These are phyloP conservation scores for Apostasia shenzhenica DNA, from an alignment of 106 monocot species.

Conservation along the genomic window DNA sequence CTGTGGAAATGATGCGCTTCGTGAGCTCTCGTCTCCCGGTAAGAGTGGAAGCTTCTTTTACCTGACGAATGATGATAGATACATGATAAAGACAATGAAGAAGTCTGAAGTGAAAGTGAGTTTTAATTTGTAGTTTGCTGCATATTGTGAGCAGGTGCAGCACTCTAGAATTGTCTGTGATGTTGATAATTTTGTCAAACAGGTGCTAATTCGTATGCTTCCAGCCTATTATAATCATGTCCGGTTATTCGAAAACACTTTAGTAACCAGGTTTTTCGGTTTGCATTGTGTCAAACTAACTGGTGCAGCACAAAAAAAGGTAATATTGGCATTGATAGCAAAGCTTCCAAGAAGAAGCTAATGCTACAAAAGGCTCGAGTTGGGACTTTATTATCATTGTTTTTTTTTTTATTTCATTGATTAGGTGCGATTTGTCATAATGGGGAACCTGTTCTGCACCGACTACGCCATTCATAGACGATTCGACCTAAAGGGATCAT, in stretches of 20 bases:
- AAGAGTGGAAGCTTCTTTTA: constrained; percentile 81
- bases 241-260: constrained; percentile 50
- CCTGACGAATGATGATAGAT: constrained; percentile 58
- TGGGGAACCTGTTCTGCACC: constrained; percentile 37
- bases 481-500: constrained; percentile 28
- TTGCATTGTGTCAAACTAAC: constrained; percentile 65
- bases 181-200: constrained; percentile 1
- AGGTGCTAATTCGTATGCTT: constrained; percentile 76
- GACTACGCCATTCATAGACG: constrained; percentile 29
- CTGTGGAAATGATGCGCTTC: constrained; percentile 65
- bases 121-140: background rate
- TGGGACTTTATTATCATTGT: background rate
- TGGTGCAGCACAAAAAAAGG: constrained; percentile 61
- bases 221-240: constrained; percentile 73
- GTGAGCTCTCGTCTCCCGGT: constrained; percentile 68
- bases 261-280: constrained; percentile 64
- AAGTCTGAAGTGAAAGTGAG: constrained; percentile 71
- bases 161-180: background rate
- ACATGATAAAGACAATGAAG: constrained; percentile 72
- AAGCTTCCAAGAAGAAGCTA: background rate
- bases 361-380: background rate
- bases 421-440: constrained; percentile 37
- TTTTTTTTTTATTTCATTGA: constrained; percentile 3
- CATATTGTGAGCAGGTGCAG: background rate
- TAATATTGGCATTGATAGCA: constrained; percentile 9